Conservation (phyloP, 495 filamentous ascomycete species). For the Neurospora sp. region DNA sequence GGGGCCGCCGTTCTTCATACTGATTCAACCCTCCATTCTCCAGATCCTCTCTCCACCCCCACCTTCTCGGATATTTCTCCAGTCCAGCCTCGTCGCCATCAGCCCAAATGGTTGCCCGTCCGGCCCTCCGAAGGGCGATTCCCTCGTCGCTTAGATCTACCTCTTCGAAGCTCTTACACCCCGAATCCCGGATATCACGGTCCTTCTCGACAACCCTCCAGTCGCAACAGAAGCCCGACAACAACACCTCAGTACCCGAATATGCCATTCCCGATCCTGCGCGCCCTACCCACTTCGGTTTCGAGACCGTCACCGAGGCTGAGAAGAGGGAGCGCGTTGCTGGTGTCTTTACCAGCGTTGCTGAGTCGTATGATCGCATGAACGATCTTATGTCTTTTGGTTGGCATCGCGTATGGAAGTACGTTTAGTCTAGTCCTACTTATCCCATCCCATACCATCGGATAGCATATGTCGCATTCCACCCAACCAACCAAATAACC, state of each 20-base stretch:
- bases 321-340: constrained; percentile 64
- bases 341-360: constrained; percentile 91
- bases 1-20: background rate
- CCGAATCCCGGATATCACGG: constrained; percentile 6
- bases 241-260: constrained; percentile 14
- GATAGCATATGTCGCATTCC: background rate
- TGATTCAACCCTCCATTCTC: background rate
- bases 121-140: constrained; percentile 16
- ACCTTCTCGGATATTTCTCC: background rate
- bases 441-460: background rate
- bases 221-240: background rate
- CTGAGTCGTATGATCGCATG: constrained; percentile 86
- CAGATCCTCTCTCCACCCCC: background rate
- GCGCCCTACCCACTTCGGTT: constrained; percentile 86
- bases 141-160: constrained; percentile 3
- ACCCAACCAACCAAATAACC: background rate
- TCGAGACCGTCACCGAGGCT: constrained; percentile 71
- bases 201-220: constrained; percentile 14
- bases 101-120: constrained; percentile 15
- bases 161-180: background rate
- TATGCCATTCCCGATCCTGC: constrained; percentile 37
- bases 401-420: constrained; percentile 94
- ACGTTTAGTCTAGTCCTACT: constrained; percentile 1
- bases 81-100: background rate
- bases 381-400: constrained; percentile 98